Percentiles rank a stretch among this genome's conserved stretches.
phyloP scores from a whole-genome alignment of 192 early-diverging fungal species.

The Coemansia sp. region DNA sequence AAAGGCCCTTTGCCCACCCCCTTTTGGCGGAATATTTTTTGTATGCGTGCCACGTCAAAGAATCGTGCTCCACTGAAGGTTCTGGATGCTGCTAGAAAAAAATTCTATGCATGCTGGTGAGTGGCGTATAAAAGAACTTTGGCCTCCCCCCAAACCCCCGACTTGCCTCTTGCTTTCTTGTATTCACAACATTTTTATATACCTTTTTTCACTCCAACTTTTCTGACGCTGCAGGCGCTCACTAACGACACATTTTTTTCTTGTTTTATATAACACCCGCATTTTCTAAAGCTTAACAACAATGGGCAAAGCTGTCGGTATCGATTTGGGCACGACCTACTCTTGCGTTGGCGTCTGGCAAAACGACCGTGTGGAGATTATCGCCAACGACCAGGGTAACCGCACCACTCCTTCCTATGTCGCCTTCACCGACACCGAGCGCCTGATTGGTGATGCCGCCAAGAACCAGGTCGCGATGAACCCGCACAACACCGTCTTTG shows the following conservation, averaged over 20 bases:
- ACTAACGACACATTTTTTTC: constrained; percentile 1
- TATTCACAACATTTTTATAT: neutral
- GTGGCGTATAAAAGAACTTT: neutral
- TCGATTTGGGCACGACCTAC: constrained; percentile 63
- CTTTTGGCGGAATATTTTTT: neutral
- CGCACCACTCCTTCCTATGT: constrained; percentile 98
- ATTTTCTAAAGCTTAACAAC: constrained; percentile 7
- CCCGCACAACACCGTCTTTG: constrained; percentile 97
- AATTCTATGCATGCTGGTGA: neutral
- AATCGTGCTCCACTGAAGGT: neutral
- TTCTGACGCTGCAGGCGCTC: neutral
- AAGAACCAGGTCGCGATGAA: constrained; percentile 99
- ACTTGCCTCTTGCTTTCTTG: neutral
- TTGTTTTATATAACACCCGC: constrained; percentile 13
- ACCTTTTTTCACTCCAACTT: neutral
- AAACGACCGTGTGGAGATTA: constrained; percentile 87
- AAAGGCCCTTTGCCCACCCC: neutral
- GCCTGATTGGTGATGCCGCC: constrained; percentile 98
- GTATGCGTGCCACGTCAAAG: neutral
- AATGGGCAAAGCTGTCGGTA: constrained; percentile 59
- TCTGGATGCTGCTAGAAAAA: constrained; percentile 1
- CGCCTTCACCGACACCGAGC: constrained; percentile 94
- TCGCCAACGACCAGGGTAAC: constrained; percentile 99
- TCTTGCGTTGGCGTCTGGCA: constrained; percentile 67
- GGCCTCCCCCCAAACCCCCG: neutral